These are phyloP conservation scores for Durotheca rogersii DNA, from an alignment of 495 filamentous ascomycete genomes.

Conservation along the genomic window DNA sequence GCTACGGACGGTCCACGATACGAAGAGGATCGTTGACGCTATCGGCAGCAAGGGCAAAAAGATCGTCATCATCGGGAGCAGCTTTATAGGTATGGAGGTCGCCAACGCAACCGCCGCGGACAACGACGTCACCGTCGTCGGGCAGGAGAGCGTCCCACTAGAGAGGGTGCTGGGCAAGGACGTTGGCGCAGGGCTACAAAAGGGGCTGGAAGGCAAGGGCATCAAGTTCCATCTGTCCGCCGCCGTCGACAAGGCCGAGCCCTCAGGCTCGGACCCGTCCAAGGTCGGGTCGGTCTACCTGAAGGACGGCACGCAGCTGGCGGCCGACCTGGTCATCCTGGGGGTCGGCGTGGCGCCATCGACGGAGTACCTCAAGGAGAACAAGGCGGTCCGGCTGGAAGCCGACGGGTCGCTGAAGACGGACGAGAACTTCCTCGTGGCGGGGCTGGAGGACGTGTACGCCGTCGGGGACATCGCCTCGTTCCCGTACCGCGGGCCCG, in stretches of 20 bases:
- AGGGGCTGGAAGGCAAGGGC: constrained; percentile 75
- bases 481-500: constrained; percentile 89
- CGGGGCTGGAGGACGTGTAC: constrained; percentile 75
- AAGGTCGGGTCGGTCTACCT: constrained; percentile 78
- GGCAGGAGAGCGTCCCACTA: constrained; percentile 83
- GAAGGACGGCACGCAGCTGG: constrained; percentile 81
- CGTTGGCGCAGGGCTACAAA: constrained; percentile 78
- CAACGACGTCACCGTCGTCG: constrained; percentile 85
- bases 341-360: constrained; percentile 87
- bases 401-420: constrained; percentile 79
- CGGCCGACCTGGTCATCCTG: constrained; percentile 86
- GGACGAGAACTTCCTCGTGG: constrained; percentile 73
- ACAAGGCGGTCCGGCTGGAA: constrained; percentile 63
- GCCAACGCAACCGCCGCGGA: constrained; percentile 72
- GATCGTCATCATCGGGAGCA: constrained; percentile 85
- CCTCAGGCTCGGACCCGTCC: constrained; percentile 61
- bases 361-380: constrained; percentile 81
- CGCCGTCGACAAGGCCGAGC: constrained; percentile 74
- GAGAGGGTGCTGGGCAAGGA: constrained; percentile 83
- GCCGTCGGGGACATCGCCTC: constrained; percentile 96
- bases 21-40: constrained; percentile 70
- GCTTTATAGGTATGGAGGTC: constrained; percentile 96
- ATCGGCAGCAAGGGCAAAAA: constrained; percentile 87
- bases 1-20: constrained; percentile 72
- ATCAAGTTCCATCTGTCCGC: constrained; percentile 84